Evolutionary conservation across 1,284 basidiomycete species (phyloP).

Genomic region (Marasmius oreades): DNA sequence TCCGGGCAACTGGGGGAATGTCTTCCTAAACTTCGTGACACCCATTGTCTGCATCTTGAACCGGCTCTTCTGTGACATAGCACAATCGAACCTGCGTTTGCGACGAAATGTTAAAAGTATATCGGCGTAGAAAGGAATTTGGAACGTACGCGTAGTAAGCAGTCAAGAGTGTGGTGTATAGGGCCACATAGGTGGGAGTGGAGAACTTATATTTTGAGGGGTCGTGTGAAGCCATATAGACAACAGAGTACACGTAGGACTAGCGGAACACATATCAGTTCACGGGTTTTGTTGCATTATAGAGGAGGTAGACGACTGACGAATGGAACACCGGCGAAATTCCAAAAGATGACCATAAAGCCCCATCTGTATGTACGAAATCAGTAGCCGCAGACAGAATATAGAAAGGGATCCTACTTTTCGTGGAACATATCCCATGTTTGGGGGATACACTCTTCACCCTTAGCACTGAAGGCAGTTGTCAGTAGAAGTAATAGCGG

Average conservation of each 20-base stretch:
- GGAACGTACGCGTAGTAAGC: constrained; percentile 80
- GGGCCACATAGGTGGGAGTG: constrained; percentile 65
- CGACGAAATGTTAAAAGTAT: constrained; percentile 15
- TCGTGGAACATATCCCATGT: constrained; percentile 99
- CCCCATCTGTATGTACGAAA: constrained; percentile 56
- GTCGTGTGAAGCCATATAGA: constrained; percentile 97
- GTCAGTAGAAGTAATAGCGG: constrained; percentile 19
- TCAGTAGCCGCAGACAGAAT: background rate
- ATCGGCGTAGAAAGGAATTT: constrained; percentile 1
- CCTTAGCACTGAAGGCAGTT: constrained; percentile 57
- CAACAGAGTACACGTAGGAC: constrained; percentile 96
- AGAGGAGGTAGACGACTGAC: constrained; percentile 40
- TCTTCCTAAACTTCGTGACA: constrained; percentile 79
- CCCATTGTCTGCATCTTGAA: constrained; percentile 98
- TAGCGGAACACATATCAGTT: constrained; percentile 27
- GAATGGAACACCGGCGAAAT: constrained; percentile 90
- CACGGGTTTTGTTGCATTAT: constrained; percentile 1
- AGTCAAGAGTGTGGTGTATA: constrained; percentile 74
- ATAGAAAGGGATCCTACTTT: constrained; percentile 52
- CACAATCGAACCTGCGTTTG: constrained; percentile 75
- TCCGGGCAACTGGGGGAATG: constrained; percentile 94
- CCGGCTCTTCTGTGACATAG: constrained; percentile 96
- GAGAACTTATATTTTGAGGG: constrained; percentile 88
- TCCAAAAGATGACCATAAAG: constrained; percentile 97
- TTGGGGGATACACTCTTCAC: constrained; percentile 97